Conservation (phyloP, 768 basidiomycete species). For the Phallus indusiatus region DNA sequence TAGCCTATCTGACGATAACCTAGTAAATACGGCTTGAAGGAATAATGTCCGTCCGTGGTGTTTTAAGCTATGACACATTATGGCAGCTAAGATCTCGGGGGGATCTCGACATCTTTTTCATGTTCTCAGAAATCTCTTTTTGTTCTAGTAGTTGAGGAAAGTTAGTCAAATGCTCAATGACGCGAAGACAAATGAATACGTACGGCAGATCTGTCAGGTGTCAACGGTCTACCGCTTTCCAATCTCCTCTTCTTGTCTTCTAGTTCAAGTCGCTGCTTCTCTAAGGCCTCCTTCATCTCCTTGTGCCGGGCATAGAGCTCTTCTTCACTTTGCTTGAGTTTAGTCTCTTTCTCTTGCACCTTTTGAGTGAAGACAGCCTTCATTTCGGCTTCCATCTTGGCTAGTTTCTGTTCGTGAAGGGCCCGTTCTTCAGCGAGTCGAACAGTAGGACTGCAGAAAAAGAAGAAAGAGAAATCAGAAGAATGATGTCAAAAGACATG, state of each 20-base stretch:
- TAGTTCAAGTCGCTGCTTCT: constrained; percentile 90
- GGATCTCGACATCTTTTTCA: constrained; percentile 24
- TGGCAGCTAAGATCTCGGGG: neutral
- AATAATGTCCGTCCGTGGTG: neutral
- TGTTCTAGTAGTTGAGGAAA: constrained; percentile 41
- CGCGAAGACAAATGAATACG: constrained; percentile 24
- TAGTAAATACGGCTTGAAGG: neutral
- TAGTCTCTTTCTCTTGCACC: constrained; percentile 98
- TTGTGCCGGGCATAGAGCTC: constrained; percentile 97
- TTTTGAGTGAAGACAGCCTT: constrained; percentile 99
- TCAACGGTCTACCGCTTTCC: constrained; percentile 89
- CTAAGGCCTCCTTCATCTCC: constrained; percentile 99
- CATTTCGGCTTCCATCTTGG: constrained; percentile 99
- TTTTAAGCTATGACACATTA: neutral
- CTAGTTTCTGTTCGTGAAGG: constrained; percentile 92
- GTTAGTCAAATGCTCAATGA: constrained; percentile 11
- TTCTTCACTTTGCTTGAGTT: constrained; percentile 98
- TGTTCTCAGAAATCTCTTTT: constrained; percentile 70
- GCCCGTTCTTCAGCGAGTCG: constrained; percentile 94
- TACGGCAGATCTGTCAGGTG: constrained; percentile 81
- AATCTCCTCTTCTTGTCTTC: constrained; percentile 98
- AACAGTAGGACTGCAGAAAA: constrained; percentile 74
- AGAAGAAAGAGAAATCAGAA: constrained; percentile 1
- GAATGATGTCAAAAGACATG: neutral
- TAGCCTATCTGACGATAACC: neutral